Conservation (phyloP, 139 green algal genomes). For the Chlorella sp. region DNA sequence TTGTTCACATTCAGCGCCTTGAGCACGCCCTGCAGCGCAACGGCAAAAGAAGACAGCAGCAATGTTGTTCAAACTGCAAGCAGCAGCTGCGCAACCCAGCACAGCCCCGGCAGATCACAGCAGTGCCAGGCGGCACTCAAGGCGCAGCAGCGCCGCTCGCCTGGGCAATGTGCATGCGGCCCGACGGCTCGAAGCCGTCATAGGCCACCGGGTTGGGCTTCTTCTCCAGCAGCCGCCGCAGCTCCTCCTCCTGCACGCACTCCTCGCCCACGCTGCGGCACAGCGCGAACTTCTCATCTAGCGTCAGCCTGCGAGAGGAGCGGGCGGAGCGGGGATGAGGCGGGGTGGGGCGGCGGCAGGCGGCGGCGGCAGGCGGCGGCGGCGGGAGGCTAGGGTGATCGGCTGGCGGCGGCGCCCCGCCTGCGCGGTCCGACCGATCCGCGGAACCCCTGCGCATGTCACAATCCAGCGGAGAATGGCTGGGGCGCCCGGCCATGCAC, state of each 20-base stretch:
- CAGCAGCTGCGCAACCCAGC: no score
- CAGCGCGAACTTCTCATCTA: conserved; percentile 89
- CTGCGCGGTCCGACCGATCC: no score
- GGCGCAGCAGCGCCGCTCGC: background rate
- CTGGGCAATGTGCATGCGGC: conserved; percentile 98
- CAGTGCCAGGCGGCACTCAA: background rate
- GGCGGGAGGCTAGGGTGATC: background rate
- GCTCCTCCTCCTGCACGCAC: conserved; percentile 94
- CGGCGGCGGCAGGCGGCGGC: background rate
- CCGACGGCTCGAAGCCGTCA: conserved; percentile 99
- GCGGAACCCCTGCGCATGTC: no score
- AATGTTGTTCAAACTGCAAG: no score
- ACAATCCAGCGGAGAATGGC: no score
- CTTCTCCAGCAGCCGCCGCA: conserved; percentile 86
- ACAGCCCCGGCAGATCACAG: no score
- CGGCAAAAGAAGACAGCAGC: background rate
- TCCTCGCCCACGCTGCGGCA: conserved; percentile 89
- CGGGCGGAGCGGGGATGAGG: background rate
- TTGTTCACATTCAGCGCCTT: conserved; percentile 99
- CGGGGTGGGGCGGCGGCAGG: background rate
- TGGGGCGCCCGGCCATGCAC: no score
- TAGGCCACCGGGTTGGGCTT: conserved; percentile 92
- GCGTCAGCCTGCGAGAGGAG: conserved; percentile 68
- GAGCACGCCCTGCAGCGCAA: conserved; percentile 86
- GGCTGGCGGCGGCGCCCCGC: no score